Base-by-base conservation (phyloP, 352 stramenopile genomes). In the Pilasporangium apinafurcum region DNA sequence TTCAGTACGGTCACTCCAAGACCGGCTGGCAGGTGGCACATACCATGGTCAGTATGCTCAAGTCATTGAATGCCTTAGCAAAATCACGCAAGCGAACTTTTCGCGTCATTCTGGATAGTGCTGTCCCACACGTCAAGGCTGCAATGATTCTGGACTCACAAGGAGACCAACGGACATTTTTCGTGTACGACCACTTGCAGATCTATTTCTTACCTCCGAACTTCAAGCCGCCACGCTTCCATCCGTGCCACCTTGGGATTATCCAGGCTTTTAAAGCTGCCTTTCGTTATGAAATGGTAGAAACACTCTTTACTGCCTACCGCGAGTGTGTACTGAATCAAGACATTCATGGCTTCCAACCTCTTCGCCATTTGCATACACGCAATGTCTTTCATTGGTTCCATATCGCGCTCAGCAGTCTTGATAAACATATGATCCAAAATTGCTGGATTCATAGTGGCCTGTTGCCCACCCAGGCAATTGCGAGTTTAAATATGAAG, bases 381-480 rank as follows among this genome's bases (percentile, higher is more conserved):
- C 68, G 75, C 27, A 92, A 90, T 39, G 65, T 92, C n/a, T 86
- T 92, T 43, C 75, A 92, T 50, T 92, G 80, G 80, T 67, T 92
- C 45, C 66, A 77, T 42, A 62, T 90, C 27, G 75, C 80, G 36
- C 53, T 92, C 10, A 61, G 85, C 35, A 90, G 77, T 21, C 61
- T 92, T 16, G 63, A 86, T 41, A 75, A 69, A 26, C 58, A 76
- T 8, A 43, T 88, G 21, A 80, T 92, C 24, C 75, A 86, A 47
- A 69, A 56, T 29, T 84, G 73, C 48, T 92, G 80, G 80, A 57
- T 89, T 0, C 63, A 81, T 20, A 89, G 75, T 17, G 80, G 80
- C 1, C 34, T 92, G 45, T 44, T 92, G 28, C 80, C 80, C 1
- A 81, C 75, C 0, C 64, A 83, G 33, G 58, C 66, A 8, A 66